Evolutionary conservation across 305 asterid genomes (phyloP).

Genomic region (Ajuga reptans): DNA sequence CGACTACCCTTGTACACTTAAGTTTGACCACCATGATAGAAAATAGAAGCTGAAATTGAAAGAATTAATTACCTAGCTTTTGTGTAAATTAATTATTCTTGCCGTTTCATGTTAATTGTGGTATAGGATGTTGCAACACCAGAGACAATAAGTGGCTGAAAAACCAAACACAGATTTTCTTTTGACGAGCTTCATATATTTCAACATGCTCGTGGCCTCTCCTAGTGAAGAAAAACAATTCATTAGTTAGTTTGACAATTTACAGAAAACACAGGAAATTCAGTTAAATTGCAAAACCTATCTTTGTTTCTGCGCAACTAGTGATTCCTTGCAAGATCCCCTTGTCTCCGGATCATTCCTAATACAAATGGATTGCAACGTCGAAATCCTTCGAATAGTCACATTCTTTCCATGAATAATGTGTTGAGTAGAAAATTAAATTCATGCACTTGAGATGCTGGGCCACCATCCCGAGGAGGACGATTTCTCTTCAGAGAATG

Average conservation of each 20-base stretch:
- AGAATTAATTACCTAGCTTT: not conserved
- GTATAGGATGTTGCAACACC: not conserved
- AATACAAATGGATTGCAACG: not conserved
- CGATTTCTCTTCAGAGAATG: not conserved
- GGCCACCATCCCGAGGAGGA: not conserved
- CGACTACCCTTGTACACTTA: not conserved
- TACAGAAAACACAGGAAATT: not conserved
- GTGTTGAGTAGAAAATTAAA: not conserved
- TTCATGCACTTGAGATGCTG: not conserved
- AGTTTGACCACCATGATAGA: slow-evolving; percentile 6
- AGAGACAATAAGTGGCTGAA: not conserved
- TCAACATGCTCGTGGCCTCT: not conserved
- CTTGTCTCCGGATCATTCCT: not conserved
- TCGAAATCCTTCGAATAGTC: not conserved
- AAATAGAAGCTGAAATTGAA: slow-evolving; percentile 1
- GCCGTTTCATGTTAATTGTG: not conserved
- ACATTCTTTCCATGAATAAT: not conserved
- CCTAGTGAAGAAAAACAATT: not conserved
- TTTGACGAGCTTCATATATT: not conserved
- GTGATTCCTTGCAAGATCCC: not conserved
- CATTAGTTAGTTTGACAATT: not conserved
- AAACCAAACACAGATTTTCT: not conserved
- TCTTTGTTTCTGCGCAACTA: not conserved
- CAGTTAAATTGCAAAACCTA: not conserved
- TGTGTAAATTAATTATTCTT: not conserved